phyloP scores from a whole-genome alignment of 257 asterid genomes.

The Solanum etuberosum region DNA sequence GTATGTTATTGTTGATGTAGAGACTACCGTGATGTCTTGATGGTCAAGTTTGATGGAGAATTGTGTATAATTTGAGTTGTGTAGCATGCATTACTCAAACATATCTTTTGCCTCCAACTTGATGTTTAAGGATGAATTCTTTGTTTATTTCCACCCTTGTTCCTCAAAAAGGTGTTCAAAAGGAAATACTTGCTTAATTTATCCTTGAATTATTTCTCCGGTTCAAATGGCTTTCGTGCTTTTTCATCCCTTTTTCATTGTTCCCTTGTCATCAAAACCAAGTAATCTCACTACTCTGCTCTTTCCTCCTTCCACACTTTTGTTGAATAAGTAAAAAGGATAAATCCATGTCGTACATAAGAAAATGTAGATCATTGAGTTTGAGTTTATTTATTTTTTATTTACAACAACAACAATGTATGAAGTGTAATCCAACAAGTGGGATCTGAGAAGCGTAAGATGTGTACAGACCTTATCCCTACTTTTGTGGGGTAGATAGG shows the following conservation, averaged over 20 bases:
- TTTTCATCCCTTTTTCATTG: not conserved
- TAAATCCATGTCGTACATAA: not conserved
- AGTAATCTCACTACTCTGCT: not conserved
- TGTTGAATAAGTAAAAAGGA: not conserved
- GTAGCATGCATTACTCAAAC: not conserved
- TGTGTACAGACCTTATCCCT: not conserved
- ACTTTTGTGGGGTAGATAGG: not conserved
- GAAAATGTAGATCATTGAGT: not conserved
- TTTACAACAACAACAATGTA: not conserved
- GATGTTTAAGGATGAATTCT: not conserved
- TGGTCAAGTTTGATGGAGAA: not conserved
- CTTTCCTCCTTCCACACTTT: not conserved
- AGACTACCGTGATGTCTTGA: not conserved
- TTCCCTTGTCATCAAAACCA: not conserved
- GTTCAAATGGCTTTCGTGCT: not conserved
- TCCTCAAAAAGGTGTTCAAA: not conserved
- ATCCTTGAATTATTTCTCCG: not conserved
- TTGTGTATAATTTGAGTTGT: not conserved
- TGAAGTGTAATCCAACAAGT: not conserved
- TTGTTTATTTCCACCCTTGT: not conserved
- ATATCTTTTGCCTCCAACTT: not conserved
- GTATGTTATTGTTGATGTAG: not conserved
- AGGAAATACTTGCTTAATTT: not conserved
- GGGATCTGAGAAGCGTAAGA: not conserved
- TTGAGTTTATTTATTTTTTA: not conserved